phyloP scores from a whole-genome alignment of 2,329 filamentous ascomycete genomes.

The Aspergillus chevalieri region DNA sequence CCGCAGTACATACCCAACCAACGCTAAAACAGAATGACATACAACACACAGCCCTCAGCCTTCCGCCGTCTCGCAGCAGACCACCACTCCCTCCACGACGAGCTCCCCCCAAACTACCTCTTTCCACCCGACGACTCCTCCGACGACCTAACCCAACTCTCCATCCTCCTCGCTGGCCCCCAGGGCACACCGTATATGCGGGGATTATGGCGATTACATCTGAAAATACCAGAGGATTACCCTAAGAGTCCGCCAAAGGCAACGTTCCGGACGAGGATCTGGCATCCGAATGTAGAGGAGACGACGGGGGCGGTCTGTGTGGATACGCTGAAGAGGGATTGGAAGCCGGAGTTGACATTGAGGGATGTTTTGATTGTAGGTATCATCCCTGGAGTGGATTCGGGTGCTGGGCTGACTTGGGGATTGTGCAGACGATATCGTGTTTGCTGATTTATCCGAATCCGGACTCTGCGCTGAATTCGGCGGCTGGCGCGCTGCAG shows the following conservation, averaged over 20 bases:
- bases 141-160: slow-evolving; percentile 54
- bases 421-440: slow-evolving; percentile 45
- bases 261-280: slow-evolving; percentile 55
- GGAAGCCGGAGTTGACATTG: slow-evolving; percentile 53
- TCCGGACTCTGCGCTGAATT: slow-evolving; percentile 58
- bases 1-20: not conserved
- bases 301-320: slow-evolving; percentile 58
- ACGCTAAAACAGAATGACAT: slow-evolving; percentile 5
- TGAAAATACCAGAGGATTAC: slow-evolving; percentile 56
- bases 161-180: slow-evolving; percentile 54
- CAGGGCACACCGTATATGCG: slow-evolving; percentile 54
- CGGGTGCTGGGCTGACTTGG: not conserved
- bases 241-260: slow-evolving; percentile 48
- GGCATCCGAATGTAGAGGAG: slow-evolving; percentile 61
- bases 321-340: slow-evolving; percentile 60
- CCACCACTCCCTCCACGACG: slow-evolving; percentile 52
- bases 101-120: slow-evolving; percentile 57
- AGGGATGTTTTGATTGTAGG: slow-evolving; percentile 51
- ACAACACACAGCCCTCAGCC: slow-evolving; percentile 23
- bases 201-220: slow-evolving; percentile 55
- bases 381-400: slow-evolving; percentile 2
- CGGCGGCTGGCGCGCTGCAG: slow-evolving; percentile 52
- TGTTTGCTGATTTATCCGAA: slow-evolving; percentile 60
- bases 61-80: slow-evolving; percentile 56
- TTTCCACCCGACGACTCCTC: slow-evolving; percentile 41